Percentiles rank a stretch among this genome's conserved stretches.
Conservation (phyloP, 768 basidiomycete species). For the Leccinum incarnatum region DNA sequence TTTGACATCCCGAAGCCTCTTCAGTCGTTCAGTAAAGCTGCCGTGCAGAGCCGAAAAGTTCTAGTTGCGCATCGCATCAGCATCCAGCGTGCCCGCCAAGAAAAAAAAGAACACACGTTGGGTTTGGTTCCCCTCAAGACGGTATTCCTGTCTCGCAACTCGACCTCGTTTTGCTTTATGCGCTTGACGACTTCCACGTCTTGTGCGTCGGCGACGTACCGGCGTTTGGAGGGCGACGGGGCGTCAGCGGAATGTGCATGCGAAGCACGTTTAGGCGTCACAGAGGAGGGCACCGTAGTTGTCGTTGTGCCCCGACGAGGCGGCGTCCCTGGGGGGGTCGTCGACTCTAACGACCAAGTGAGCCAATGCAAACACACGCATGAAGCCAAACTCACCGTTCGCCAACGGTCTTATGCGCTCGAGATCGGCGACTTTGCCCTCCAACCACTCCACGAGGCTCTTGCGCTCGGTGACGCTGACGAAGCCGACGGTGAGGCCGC, state of each 20-base stretch:
- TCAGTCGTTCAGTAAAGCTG: slow-evolving; percentile 72
- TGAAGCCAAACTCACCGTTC: slow-evolving; percentile 15
- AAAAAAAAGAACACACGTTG: slow-evolving; percentile 53
- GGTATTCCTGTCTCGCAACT: slow-evolving; percentile 77
- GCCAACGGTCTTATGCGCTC: slow-evolving; percentile 26
- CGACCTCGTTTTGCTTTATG: slow-evolving; percentile 70
- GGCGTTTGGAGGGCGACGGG: slow-evolving; percentile 59
- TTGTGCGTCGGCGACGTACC: slow-evolving; percentile 72
- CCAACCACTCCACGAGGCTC: slow-evolving; percentile 81
- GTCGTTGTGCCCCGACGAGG: slow-evolving; percentile 34
- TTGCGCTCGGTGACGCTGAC: slow-evolving; percentile 89
- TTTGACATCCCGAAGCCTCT: slow-evolving; percentile 68
- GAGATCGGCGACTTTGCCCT: slow-evolving; percentile 43
- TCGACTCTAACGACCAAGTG: slow-evolving; percentile 38
- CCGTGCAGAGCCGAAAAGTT: slow-evolving; percentile 74
- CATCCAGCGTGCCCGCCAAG: neutral
- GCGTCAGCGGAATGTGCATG: slow-evolving; percentile 26
- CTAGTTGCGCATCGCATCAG: slow-evolving; percentile 37
- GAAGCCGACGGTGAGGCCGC: slow-evolving; percentile 68
- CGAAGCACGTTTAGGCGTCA: slow-evolving; percentile 22
- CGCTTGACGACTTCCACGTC: slow-evolving; percentile 88
- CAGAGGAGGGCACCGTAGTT: neutral
- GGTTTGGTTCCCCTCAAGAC: slow-evolving; percentile 81
- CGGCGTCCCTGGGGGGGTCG: slow-evolving; percentile 61
- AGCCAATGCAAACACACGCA: neutral